phyloP scores from a whole-genome alignment of 2,329 filamentous ascomycete genomes.

The Tolypocladium guangdongense region DNA sequence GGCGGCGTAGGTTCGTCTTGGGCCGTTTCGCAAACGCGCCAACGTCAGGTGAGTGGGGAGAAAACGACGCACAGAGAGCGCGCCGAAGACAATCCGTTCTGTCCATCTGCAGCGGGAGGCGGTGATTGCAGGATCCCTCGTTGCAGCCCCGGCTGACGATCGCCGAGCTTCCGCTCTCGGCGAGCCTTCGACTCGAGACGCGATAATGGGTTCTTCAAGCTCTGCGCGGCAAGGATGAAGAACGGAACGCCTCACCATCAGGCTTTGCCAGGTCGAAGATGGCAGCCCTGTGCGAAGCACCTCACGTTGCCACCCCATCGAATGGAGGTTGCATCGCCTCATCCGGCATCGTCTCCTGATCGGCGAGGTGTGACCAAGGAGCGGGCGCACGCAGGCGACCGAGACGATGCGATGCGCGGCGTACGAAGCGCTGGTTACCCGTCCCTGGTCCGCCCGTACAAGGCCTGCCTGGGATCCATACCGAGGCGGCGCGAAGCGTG shows the following conservation, averaged over 20 bases:
- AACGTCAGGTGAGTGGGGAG: not conserved
- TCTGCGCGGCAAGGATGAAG: not conserved
- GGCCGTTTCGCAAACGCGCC: no score
- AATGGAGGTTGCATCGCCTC: not conserved
- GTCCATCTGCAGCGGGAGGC: not conserved
- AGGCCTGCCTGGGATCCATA: not conserved
- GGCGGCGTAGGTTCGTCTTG: not conserved
- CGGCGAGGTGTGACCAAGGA: not conserved
- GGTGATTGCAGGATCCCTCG: not conserved
- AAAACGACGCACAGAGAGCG: not conserved
- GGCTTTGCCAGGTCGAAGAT: not conserved
- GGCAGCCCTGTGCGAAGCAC: not conserved
- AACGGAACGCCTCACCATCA: not conserved
- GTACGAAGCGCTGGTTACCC: not conserved
- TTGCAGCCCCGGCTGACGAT: not conserved
- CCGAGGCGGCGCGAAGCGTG: not conserved
- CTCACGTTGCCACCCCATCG: not conserved
- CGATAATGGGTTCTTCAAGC: not conserved
- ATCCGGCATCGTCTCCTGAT: not conserved
- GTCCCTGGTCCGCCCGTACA: not conserved
- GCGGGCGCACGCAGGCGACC: not conserved
- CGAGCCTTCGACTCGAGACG: not conserved
- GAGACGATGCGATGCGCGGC: not conserved
- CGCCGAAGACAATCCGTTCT: not conserved
- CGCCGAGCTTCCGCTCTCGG: not conserved